Evolutionary conservation across 805 yeast species (phyloP).

Genomic region (Wickerhamomyces strasburgensis): DNA sequence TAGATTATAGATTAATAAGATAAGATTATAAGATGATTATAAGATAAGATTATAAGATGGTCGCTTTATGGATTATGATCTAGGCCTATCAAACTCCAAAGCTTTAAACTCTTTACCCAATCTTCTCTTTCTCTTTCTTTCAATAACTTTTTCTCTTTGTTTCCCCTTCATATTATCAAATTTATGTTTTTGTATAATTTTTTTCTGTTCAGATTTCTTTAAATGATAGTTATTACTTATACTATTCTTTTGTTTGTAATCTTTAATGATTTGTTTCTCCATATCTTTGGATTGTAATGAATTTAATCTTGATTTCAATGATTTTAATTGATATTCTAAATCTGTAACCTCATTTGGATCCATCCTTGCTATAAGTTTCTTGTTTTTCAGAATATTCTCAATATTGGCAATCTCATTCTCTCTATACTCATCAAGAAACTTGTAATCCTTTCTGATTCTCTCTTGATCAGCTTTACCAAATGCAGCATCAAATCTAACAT

Average conservation of each 20-base stretch:
- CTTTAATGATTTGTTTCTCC: conserved; percentile 62
- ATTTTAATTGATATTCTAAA: conserved; percentile 52
- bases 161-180: conserved; percentile 66
- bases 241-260: conserved; percentile 40
- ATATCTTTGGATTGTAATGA: conserved; percentile 69
- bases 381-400: conserved; percentile 49
- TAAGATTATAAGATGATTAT: background rate
- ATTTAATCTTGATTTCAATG: conserved; percentile 63
- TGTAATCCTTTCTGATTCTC: conserved; percentile 69
- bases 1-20: too few relatives aligned
- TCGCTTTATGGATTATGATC: too few relatives aligned
- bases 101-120: conserved; percentile 72
- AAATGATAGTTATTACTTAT: conserved; percentile 54
- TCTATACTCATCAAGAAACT: conserved; percentile 83
- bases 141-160: conserved; percentile 78
- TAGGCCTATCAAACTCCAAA: conserved; percentile 35
- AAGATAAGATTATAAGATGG: background rate
- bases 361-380: conserved; percentile 37
- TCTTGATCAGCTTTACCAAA: conserved; percentile 75
- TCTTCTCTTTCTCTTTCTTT: conserved; percentile 81
- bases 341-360: conserved; percentile 44
- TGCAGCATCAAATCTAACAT: conserved; percentile 88
- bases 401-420: conserved; percentile 63
- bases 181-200: conserved; percentile 70
- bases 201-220: conserved; percentile 66